These are phyloP conservation scores for Oehlia diaphana DNA, from an alignment of 192 early-diverging fungal species.

Conservation along the genomic window DNA sequence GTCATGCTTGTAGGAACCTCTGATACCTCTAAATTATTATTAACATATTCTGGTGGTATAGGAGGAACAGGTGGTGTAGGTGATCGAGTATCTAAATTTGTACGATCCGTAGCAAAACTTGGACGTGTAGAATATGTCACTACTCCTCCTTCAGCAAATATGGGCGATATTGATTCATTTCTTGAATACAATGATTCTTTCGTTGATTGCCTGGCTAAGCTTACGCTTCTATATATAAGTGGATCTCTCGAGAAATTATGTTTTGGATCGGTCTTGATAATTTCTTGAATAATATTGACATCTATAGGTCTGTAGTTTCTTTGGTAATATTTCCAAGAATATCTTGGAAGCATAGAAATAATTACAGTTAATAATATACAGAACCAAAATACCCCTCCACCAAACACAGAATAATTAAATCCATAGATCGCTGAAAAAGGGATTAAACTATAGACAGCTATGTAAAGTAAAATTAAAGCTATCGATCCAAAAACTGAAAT, in stretches of 20 bases:
- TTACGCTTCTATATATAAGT: neutral
- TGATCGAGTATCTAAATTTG: neutral
- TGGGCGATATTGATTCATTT: neutral
- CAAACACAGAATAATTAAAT: conserved; percentile 59
- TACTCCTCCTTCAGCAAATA: neutral
- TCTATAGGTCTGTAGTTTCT: conserved; percentile 57
- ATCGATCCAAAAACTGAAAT: conserved; percentile 62
- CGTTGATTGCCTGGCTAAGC: neutral
- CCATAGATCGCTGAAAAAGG: conserved; percentile 55
- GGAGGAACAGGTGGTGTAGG: too few species aligned
- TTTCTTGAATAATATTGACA: conserved; percentile 59
- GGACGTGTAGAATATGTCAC: neutral
- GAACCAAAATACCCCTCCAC: conserved; percentile 69
- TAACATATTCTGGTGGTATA: too few species aligned
- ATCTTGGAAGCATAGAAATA: conserved; percentile 68
- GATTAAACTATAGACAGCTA: conserved; percentile 52
- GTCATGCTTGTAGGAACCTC: conserved; percentile 8
- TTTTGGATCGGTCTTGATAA: conserved; percentile 26
- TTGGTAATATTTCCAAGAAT: conserved; percentile 60
- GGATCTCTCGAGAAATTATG: neutral
- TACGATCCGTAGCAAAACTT: conserved; percentile 19
- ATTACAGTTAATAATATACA: conserved; percentile 63
- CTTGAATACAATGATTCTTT: neutral
- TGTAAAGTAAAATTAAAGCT: conserved; percentile 55
- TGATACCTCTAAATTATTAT: neutral